Conservation (phyloP, 257 asterid genomes). For the Plantago ovata region DNA sequence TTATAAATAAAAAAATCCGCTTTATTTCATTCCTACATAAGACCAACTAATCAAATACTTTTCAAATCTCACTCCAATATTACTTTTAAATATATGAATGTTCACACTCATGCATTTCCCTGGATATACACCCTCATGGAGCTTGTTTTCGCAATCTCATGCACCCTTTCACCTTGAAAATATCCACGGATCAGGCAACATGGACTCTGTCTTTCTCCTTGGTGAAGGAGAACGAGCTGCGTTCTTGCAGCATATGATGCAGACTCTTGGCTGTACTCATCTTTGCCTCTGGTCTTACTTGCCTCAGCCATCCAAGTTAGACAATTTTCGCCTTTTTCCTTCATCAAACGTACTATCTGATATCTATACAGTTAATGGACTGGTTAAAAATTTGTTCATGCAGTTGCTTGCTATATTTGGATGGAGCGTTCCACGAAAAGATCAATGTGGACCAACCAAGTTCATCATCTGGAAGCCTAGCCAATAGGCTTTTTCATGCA, state of each 20-base stretch:
- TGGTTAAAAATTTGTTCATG: background rate
- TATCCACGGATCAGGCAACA: background rate
- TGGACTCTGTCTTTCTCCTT: slow-evolving; percentile 61
- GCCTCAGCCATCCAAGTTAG: slow-evolving; percentile 55
- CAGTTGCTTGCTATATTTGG: slow-evolving; percentile 47
- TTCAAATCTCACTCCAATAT: slow-evolving; percentile 31
- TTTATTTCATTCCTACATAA: no score
- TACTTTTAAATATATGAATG: background rate
- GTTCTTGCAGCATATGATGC: slow-evolving; percentile 48
- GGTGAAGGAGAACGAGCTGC: slow-evolving; percentile 46
- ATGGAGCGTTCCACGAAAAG: slow-evolving; percentile 44
- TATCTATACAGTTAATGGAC: background rate
- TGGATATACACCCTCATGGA: background rate
- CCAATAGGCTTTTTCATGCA: slow-evolving; percentile 39
- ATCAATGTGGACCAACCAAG: slow-evolving; percentile 22
- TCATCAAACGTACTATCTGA: background rate
- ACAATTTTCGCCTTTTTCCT: background rate
- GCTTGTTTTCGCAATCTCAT: background rate
- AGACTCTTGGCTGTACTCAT: slow-evolving; percentile 45
- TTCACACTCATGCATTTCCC: no score
- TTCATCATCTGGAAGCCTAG: slow-evolving; percentile 45
- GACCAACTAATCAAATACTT: slow-evolving; percentile 29
- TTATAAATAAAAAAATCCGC: no score
- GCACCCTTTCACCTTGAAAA: background rate
- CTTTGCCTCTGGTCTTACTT: slow-evolving; percentile 66